Conservation (phyloP, 768 basidiomycete genomes). For the Hemileccinum impolitum region DNA sequence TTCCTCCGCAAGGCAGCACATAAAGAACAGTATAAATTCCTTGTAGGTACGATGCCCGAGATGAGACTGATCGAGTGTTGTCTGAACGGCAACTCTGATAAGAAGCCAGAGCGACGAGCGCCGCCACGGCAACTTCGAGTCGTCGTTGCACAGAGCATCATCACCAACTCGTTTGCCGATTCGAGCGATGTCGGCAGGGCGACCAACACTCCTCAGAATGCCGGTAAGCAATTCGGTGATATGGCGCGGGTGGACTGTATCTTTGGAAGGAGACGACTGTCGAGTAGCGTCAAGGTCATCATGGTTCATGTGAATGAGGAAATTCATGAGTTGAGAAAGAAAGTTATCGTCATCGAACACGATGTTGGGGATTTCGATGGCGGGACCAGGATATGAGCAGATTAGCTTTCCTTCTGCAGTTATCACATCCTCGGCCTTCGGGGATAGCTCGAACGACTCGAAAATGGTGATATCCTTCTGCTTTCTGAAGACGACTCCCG, state of each 20-base stretch:
- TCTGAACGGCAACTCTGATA: constrained; percentile 42
- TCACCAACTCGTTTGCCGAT: constrained; percentile 44
- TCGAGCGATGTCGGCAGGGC: constrained; percentile 11
- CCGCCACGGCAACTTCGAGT: constrained; percentile 38
- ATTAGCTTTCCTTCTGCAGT: constrained; percentile 38
- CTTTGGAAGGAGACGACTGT: too few species aligned
- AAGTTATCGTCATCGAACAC: constrained; percentile 29
- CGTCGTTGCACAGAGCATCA: constrained; percentile 21
- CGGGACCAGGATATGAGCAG: constrained; percentile 41
- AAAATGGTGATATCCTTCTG: constrained; percentile 25
- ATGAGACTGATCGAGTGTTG: constrained; percentile 22
- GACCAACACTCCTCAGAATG: constrained; percentile 38
- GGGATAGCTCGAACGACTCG: constrained; percentile 46
- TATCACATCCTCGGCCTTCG: constrained; percentile 32
- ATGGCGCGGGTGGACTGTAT: not conserved
- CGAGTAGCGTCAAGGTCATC: not conserved
- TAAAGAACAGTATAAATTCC: constrained; percentile 28
- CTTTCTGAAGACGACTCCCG: constrained; percentile 38
- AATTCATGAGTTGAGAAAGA: constrained; percentile 32
- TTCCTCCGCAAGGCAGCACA: constrained; percentile 10
- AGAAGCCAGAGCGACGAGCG: constrained; percentile 48
- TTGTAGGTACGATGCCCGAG: constrained; percentile 25
- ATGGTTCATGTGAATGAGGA: constrained; percentile 25
- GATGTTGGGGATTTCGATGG: constrained; percentile 32
- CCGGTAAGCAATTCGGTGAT: constrained; percentile 39